Evolutionary conservation across 805 yeast genomes (phyloP).

Genomic region (Ogataea sp.): DNA sequence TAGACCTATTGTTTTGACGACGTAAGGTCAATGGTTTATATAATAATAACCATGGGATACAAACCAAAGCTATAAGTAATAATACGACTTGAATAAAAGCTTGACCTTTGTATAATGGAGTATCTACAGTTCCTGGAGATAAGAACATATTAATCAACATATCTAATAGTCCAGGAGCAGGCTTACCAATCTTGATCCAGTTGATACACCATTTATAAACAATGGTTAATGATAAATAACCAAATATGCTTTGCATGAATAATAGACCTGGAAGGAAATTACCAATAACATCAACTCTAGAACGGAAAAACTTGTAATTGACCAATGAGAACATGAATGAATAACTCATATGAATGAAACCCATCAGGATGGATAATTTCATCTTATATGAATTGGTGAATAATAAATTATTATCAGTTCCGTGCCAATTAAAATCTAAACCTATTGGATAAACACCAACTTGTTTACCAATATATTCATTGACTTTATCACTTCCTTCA

Average conservation of each 20-base stretch:
- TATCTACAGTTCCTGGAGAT: constrained; percentile 63
- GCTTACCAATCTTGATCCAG: constrained; percentile 53
- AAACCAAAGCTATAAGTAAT: constrained; percentile 49
- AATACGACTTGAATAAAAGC: constrained; percentile 50
- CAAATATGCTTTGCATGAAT: constrained; percentile 72
- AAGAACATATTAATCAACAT: constrained; percentile 73
- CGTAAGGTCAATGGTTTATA: constrained; percentile 48
- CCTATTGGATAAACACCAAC: constrained; percentile 54
- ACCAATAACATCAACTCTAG: constrained; percentile 59
- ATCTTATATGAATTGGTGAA: constrained; percentile 71
- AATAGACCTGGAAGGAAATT: constrained; percentile 67
- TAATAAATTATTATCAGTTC: constrained; percentile 62
- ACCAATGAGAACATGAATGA: constrained; percentile 62
- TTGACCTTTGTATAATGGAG: constrained; percentile 59
- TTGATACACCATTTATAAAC: constrained; percentile 69
- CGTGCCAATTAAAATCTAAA: constrained; percentile 71
- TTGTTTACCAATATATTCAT: constrained; percentile 39
- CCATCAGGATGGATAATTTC: constrained; percentile 72
- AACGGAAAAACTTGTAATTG: constrained; percentile 48
- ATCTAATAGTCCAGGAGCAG: constrained; percentile 67
- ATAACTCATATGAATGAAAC: constrained; percentile 67
- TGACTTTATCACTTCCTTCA: constrained; percentile 38
- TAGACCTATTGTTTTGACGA: constrained; percentile 39
- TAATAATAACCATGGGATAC: constrained; percentile 69
- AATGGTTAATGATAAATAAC: constrained; percentile 58